Evolutionary conservation across 768 basidiomycete genomes (phyloP), one percentile per base, ranked within the genome.

Genomic region (Hypsizygus marmoreus): DNA sequence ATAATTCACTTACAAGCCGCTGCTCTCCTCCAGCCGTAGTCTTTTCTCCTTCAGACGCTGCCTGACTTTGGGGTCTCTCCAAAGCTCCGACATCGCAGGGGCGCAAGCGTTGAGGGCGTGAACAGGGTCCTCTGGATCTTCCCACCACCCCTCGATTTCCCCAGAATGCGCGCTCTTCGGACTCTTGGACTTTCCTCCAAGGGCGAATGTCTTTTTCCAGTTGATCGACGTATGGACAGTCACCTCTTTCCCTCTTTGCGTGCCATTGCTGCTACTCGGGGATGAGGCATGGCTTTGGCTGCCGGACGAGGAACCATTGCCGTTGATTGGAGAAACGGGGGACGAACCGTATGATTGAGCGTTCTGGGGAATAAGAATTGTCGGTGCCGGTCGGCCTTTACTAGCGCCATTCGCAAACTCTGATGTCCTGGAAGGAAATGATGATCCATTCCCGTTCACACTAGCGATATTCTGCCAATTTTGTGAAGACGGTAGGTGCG

Each of bases 131-230:
- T 82, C 77, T 20, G 86, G 88, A 68, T 92, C 87, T 65, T 88
- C 87, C 87, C 87, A 88, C 88, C 88, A 90, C 24, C 85, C 85
- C 57, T 79, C 78, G 40, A 88, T 78, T 66, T 87, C 84, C 42
- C 83, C 81, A 22, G 86, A 79, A 62, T 84, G 79, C 20, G 78
- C 76, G 51, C 77, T 82, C 71, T 86, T 86, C 6, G 84, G 84
- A 57, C 81, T 83, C 66, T 80, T 84, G 32, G 80, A 77, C 57
- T 62, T 76, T 44, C 71, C 75, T 11, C 80, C 77, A 17, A 87
- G 71, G 32, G 77, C 68, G 55, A 87, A 83, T 0, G 78, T 68
- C 60, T 81, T 81, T 66, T 85, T 87, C 86, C 85, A 88, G 49
- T 84, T 82, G 13, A 64, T 74, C 4, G 80, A 78, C 36, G 79